These are phyloP conservation scores for Alternaria atra DNA, from an alignment of 2,329 filamentous ascomycete species.

Conservation along the genomic window DNA sequence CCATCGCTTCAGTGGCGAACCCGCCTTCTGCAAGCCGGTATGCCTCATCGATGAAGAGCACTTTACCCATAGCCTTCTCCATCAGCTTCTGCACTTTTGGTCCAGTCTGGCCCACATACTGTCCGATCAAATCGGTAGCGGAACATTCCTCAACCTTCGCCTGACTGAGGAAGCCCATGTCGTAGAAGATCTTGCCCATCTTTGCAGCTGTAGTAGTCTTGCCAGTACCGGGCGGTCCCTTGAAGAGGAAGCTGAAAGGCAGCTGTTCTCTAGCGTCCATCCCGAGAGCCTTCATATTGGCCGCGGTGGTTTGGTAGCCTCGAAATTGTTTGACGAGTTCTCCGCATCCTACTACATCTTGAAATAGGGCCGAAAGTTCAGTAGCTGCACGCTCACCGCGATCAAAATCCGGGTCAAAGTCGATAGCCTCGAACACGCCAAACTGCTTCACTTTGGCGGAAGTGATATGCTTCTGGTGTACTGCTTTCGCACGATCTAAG, in stretches of 20 bases:
- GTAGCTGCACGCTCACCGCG: slow-evolving; percentile 56
- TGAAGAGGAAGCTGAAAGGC: slow-evolving; percentile 75
- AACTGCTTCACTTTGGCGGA: slow-evolving; percentile 33
- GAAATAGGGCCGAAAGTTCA: slow-evolving; percentile 64
- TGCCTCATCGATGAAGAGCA: slow-evolving; percentile 77
- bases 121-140: slow-evolving; percentile 72
- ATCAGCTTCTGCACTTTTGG: slow-evolving; percentile 70
- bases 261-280: slow-evolving; percentile 67
- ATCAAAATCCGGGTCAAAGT: slow-evolving; percentile 69
- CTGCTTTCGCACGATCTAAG: slow-evolving; percentile 64
- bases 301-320: slow-evolving; percentile 63
- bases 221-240: slow-evolving; percentile 72
- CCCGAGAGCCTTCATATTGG: slow-evolving; percentile 60
- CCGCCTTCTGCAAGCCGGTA: slow-evolving; percentile 68
- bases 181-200: slow-evolving; percentile 79
- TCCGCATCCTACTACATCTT: slow-evolving; percentile 67
- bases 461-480: slow-evolving; percentile 58
- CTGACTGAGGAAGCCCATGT: slow-evolving; percentile 72
- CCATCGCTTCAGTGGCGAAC: slow-evolving; percentile 66
- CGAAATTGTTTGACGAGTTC: slow-evolving; percentile 63
- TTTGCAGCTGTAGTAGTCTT: slow-evolving; percentile 78
- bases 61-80: slow-evolving; percentile 69
- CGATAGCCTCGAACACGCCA: slow-evolving; percentile 55
- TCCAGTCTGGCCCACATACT: slow-evolving; percentile 74
- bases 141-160: slow-evolving; percentile 72